Evolutionary conservation across 1,284 basidiomycete genomes (phyloP).

Genomic region (Pterula multifida): DNA sequence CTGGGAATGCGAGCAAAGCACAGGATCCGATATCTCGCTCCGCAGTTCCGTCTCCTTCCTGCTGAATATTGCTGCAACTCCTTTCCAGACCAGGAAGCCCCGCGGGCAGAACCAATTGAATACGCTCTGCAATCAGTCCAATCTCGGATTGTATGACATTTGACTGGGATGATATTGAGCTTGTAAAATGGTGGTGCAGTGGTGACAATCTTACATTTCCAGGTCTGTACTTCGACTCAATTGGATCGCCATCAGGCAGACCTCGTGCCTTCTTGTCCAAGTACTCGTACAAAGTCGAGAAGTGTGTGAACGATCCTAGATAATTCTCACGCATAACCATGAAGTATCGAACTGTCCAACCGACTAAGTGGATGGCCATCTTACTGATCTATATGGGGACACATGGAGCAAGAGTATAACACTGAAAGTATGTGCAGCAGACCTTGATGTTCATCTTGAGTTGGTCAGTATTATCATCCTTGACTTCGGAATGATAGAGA

Average conservation of each 20-base stretch:
- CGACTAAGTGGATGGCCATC: conserved; percentile 60
- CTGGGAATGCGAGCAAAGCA: conserved; percentile 47
- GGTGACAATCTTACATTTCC: conserved; percentile 43
- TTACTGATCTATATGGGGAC: conserved; percentile 28
- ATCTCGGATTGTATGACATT: conserved; percentile 75
- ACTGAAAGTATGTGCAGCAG: conserved; percentile 14
- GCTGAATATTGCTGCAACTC: conserved; percentile 13
- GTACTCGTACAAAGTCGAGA: conserved; percentile 78
- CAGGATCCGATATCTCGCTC: conserved; percentile 36
- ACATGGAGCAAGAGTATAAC: conserved; percentile 7
- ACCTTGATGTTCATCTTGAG: conserved; percentile 63
- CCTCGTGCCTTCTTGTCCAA: conserved; percentile 52
- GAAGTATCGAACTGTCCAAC: conserved; percentile 80
- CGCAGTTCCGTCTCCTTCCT: conserved; percentile 8
- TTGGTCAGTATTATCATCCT: conserved; percentile 66
- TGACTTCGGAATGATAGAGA: conserved; percentile 56
- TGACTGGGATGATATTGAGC: conserved; percentile 31
- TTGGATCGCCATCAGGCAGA: conserved; percentile 65
- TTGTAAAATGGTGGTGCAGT: neutral
- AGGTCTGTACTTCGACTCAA: conserved; percentile 66
- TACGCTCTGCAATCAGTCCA: conserved; percentile 39
- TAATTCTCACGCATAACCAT: conserved; percentile 88
- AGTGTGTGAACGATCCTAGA: conserved; percentile 85
- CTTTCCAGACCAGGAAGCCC: conserved; percentile 63
- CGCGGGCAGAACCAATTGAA: conserved; percentile 56